These are phyloP conservation scores for Hortaea werneckii DNA, from an alignment of 2,329 filamentous ascomycete species.

Conservation along the genomic window DNA sequence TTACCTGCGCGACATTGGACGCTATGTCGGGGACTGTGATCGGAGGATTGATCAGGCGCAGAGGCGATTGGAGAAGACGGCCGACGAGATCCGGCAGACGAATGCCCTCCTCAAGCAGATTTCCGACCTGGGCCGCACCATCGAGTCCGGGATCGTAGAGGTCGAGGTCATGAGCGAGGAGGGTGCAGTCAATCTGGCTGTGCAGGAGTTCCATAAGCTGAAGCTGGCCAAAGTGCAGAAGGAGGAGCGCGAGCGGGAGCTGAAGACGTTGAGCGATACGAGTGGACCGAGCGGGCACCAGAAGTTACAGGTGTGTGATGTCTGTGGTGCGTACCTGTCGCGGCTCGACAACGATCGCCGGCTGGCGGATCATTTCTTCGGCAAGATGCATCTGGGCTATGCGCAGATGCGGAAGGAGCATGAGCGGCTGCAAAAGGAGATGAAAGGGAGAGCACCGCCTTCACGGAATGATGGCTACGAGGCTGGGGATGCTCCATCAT, in stretches of 20 bases:
- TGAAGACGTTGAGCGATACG: conserved; percentile 85
- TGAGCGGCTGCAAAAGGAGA: conserved; percentile 75
- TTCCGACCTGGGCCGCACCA: conserved; percentile 64
- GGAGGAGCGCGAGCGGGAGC: conserved; percentile 71
- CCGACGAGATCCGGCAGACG: conserved; percentile 89
- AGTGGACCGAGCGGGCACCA: conserved; percentile 89
- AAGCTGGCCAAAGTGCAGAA: conserved; percentile 72
- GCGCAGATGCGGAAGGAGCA: conserved; percentile 95
- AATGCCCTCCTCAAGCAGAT: conserved; percentile 83
- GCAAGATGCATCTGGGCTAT: conserved; percentile 98
- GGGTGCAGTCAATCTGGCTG: conserved; percentile 67
- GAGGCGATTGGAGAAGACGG: conserved; percentile 86
- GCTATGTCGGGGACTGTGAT: conserved; percentile 96
- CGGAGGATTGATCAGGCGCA: conserved; percentile 84
- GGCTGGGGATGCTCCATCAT: conserved; percentile 26
- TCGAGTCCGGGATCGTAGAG: conserved; percentile 75
- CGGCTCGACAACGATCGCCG: conserved; percentile 88
- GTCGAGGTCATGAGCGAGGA: conserved; percentile 76
- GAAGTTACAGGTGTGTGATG: conserved; percentile 96
- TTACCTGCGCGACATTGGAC: conserved; percentile 90
- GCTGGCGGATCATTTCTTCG: conserved; percentile 94
- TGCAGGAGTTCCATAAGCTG: conserved; percentile 81
- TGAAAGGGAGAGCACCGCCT: conserved; percentile 60
- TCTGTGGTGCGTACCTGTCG: conserved; percentile 89
- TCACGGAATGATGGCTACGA: conserved; percentile 38